Base-by-base conservation (phyloP, 768 basidiomycete genomes). In the Galerina sulciceps region DNA sequence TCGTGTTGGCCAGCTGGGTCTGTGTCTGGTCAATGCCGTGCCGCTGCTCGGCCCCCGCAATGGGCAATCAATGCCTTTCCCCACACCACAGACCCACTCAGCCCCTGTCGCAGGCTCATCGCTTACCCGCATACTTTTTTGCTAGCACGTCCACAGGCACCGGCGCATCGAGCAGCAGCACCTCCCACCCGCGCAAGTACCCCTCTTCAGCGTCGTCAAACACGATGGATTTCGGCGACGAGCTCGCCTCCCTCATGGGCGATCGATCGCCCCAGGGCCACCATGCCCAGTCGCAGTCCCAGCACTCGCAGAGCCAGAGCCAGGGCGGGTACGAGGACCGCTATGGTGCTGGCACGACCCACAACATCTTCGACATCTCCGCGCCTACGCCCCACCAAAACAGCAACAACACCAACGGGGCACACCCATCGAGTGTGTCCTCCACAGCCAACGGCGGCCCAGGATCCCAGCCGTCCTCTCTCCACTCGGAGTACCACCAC, bases 171-270 rank as follows among this genome's bases (percentile, higher is more conserved):
- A 38, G 38, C 38, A 53, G 37, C 51, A 36, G 34, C 35, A 36
- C 26, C 35, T 13, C 20, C 17, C 50, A 49, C 26, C 17, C 48
- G 10, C 59, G 54, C 46, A 52, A 56, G 53, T 60, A 55, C 42
- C 49, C 45, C 35, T 51, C 57, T 4, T 53, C 58, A 2, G 51
- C 67, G 75, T 78, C 54, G 57, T 74, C 5, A 63, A 68, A 48
- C 61, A 55, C 41, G 57, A 69, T 55, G 65, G 88, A 91, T 71
- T 85, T 90, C 63, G 74, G 77, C 40, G 89, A 91, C 71, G 91
- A 91, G 61, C 82, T 91, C 35, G 87, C 84, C 1, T 79, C 72
- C 10, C 79, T 90, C 60, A 85, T 88, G 71, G 78, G 72, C 55
- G 63, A 73, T 53, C 60, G 63, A 22, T 57, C 59, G 42, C 53